phyloP scores from a whole-genome alignment of 1,284 basidiomycete species.

The Cystobasidium sp. region DNA sequence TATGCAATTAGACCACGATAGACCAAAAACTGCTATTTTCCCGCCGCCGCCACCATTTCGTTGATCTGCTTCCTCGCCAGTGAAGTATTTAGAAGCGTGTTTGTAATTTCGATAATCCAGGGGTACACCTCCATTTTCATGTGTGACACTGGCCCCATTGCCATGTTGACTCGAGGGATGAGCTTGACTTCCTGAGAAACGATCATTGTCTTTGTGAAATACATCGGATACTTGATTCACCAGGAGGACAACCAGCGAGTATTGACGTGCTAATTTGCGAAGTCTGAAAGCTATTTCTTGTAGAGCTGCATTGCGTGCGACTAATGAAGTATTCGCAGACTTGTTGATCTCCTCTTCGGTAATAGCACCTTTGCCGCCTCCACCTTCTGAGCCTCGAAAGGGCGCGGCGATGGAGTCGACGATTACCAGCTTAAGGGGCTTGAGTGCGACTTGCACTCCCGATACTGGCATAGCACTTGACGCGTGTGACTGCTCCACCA shows the following conservation, averaged over 20 bases:
- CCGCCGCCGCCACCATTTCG: background rate
- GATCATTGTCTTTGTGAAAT: conserved; percentile 22
- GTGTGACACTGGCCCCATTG: background rate
- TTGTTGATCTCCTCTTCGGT: conserved; percentile 8
- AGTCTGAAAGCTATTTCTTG: conserved; percentile 21
- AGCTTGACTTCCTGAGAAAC: conserved; percentile 14
- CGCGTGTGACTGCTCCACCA: conserved; percentile 35
- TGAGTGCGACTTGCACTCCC: background rate
- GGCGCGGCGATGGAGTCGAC: conserved; percentile 45
- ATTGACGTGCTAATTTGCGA: conserved; percentile 22
- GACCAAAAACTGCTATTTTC: conserved; percentile 44
- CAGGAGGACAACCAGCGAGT: conserved; percentile 29
- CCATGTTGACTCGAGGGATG: background rate
- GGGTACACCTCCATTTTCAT: conserved; percentile 27
- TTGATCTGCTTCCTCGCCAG: conserved; percentile 24
- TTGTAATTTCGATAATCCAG: conserved; percentile 31
- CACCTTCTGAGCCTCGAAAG: conserved; percentile 35
- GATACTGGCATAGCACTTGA: background rate
- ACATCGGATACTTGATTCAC: conserved; percentile 46
- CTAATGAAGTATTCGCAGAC: conserved; percentile 18
- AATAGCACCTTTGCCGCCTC: background rate
- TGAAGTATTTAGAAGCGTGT: conserved; percentile 32
- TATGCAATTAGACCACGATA: conserved; percentile 44
- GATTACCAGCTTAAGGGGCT: conserved; percentile 37
- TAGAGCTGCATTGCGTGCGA: conserved; percentile 33